A percentile compares a stretch with the other conserved stretches of the same genome.
These are phyloP conservation scores for Anethum foeniculum DNA, from an alignment of 140 eudicot genomes.

Conservation along the genomic window DNA sequence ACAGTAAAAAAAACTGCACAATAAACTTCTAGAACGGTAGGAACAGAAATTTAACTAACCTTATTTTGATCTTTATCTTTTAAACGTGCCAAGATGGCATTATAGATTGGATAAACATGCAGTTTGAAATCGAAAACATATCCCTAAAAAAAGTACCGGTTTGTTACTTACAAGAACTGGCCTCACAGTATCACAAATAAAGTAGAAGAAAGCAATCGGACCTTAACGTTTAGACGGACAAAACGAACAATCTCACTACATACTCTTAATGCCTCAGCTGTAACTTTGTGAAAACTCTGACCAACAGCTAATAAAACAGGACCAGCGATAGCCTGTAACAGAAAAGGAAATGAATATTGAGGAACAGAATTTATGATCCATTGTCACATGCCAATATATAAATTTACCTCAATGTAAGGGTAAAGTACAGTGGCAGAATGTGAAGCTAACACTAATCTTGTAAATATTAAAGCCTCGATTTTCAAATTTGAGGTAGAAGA, in stretches of 20 bases:
- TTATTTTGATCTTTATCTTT: conserved; percentile 97
- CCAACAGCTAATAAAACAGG: conserved; percentile 89
- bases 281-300: conserved; percentile 95
- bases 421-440: conserved; percentile 88
- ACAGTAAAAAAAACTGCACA: conserved; percentile 11
- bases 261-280: conserved; percentile 95
- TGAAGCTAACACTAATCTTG: conserved; percentile 87
- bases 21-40: not conserved
- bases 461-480: conserved; percentile 86
- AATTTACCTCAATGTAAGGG: conserved; percentile 76
- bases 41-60: conserved; percentile 31
- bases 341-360: conserved; percentile 30
- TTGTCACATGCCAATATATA: conserved; percentile 6
- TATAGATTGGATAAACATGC: conserved; percentile 74
- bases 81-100: conserved; percentile 81
- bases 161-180: conserved; percentile 3
- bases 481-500: conserved; percentile 90
- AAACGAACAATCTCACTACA: conserved; percentile 98
- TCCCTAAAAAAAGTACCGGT: conserved; percentile 34
- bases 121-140: conserved; percentile 71
- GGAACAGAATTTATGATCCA: conserved; percentile 1
- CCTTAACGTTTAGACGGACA: conserved; percentile 79
- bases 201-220: conserved; percentile 16
- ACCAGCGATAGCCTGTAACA: conserved; percentile 61
- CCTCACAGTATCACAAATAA: not conserved